Base-by-base conservation (phyloP, 495 filamentous ascomycete genomes). In the Xylaria intraflava region DNA sequence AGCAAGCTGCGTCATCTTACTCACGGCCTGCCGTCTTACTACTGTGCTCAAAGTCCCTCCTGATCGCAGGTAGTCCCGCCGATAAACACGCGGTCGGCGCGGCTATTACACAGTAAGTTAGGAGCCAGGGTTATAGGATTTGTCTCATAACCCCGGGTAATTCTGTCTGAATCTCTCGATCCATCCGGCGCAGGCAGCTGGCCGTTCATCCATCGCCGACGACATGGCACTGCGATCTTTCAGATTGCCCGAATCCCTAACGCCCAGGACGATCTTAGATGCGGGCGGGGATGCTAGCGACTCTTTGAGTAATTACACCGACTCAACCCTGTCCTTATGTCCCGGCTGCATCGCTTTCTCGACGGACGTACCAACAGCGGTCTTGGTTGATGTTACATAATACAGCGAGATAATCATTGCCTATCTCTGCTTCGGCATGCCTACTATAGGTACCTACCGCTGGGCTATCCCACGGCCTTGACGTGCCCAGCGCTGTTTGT, bases 1-100 rank as follows among this genome's bases (percentile, higher is more conserved):
- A 24, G 19, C 40, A 26, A 49, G 43, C 36, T 38, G 38, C 49
- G 49, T 51, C 49, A 51, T 43, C 49, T 31, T 23, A 36, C 38
- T 46, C 30, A n/a, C 17, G 33, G 35, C 14, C 3, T n/a, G 12
- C 33, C 11, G 1, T 29, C 22, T 23, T 26, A 44, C 42, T 29
- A 26, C 23, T 2, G 3, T 24, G 11, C 9, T 9, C n/a, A 42
- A 42, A n/a, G n/a, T n/a, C n/a, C n/a, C n/a, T n/a, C n/a, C n/a
- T n/a, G n/a, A n/a, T n/a, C n/a, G n/a, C n/a, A n/a, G n/a, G n/a
- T n/a, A n/a, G n/a, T n/a, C n/a, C n/a, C n/a, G n/a, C n/a, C n/a
- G n/a, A n/a, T n/a, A n/a, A n/a, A n/a, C 10, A 12, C 31, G 31
- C 31, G 31, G 7, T 12, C 31, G 7, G 4, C 31, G 4, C 31